Conservation (phyloP, 192 early-diverging fungal species). For the Umbelopsis ramanniana region DNA sequence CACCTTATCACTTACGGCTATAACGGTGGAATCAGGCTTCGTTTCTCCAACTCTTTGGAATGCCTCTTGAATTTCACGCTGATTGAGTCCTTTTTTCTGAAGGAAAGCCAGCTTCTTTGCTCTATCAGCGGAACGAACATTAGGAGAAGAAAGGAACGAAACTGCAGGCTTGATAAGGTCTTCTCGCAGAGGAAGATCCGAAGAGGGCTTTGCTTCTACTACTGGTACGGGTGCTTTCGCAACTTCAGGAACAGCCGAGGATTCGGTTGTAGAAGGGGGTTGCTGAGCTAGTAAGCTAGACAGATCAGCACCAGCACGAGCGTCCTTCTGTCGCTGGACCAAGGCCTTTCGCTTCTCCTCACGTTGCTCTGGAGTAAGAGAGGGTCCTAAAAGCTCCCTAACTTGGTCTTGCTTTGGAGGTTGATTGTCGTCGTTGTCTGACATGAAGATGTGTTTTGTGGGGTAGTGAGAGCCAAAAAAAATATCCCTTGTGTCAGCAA, state of each 20-base stretch:
- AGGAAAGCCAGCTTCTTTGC: constrained; percentile 79
- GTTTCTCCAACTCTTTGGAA: constrained; percentile 37
- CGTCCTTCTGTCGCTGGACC: constrained; percentile 18
- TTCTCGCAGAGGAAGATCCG: constrained; percentile 49
- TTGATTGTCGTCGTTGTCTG: constrained; percentile 21
- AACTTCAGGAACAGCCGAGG: not conserved
- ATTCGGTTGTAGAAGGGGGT: not conserved
- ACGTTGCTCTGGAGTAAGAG: constrained; percentile 28
- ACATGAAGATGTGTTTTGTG: constrained; percentile 14
- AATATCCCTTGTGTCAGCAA: constrained; percentile 1
- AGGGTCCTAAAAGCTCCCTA: constrained; percentile 8
- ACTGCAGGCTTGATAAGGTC: constrained; percentile 63
- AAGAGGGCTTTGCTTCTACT: not conserved
- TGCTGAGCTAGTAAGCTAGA: constrained; percentile 13
- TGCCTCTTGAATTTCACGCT: constrained; percentile 74
- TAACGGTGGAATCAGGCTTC: not conserved
- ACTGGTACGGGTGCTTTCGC: not conserved
- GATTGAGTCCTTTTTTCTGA: constrained; percentile 73
- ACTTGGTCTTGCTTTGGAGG: constrained; percentile 23
- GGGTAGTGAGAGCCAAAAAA: constrained; percentile 9
- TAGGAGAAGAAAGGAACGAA: constrained; percentile 76
- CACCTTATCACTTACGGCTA: not conserved
- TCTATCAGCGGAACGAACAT: constrained; percentile 71
- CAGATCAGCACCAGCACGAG: constrained; percentile 9
- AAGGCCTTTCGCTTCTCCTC: constrained; percentile 25